Evolutionary conservation across 306 rosid species (phyloP), one percentile per base, ranked within the genome.

Genomic region (Rosa multiflora): DNA sequence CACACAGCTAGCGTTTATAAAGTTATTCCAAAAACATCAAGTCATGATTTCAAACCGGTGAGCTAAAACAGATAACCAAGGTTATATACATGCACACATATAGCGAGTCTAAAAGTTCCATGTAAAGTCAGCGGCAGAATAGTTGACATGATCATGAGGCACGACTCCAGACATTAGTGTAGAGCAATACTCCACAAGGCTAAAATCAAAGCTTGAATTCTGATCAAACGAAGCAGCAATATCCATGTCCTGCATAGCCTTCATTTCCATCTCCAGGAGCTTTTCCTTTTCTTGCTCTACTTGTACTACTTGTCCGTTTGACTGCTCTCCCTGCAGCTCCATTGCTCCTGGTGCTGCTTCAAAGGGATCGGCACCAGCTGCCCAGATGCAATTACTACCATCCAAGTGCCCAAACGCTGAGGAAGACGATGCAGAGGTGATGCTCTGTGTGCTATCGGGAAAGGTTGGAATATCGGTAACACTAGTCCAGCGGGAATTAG

Each of bases 71-170:
- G 10, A 26, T 26, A 26, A 26, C 26, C 26, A 26, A 26, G 26
- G 26, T 26, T 26, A 62, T 29, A 62, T 62, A 62, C 67, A 62
- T 26, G 42, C 10, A 62, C 40, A 32, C 2, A 29, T 29, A 62
- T 29, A 5, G 68, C 69, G 37, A 63, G 68, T 63, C 71, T 89
- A 88, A 86, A 88, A 87, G 80, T 82, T 84, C 94, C 97, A 91
- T 78, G 89, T 84, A 90, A 91, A 78, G 51, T 89, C 88, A 83
- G 81, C 83, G 83, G 82, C 78, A 67, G 85, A 84, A 66, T 81
- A 83, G 72, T 81, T 75, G 21, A 82, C 63, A 76, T 68, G 5
- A 68, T 91, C 91, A 62, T 85, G 64, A 77, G 86, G 77, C 81
- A 81, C 76, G 46, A 84, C 84, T 56, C 85, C 94, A 64, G 92